A percentile compares a stretch with the other conserved stretches of the same genome.
Conservation (phyloP, 2,329 filamentous ascomycete species). For the Hypoxylon sp. region DNA sequence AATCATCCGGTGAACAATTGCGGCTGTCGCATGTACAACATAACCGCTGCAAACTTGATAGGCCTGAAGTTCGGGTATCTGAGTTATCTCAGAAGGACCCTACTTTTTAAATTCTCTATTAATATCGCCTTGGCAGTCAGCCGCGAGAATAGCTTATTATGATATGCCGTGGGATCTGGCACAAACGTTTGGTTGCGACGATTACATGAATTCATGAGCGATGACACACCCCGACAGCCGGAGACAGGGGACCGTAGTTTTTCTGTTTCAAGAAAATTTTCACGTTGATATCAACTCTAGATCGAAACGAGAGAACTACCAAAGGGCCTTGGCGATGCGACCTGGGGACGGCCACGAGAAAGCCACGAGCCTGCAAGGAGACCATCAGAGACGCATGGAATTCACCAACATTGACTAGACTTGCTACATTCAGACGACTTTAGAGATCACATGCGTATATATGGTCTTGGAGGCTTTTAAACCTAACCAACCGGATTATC, state of each 20-base stretch:
- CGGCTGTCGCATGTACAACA: slow-evolving; percentile 4
- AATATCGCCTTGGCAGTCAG: background rate
- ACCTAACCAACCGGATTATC: background rate
- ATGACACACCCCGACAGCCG: slow-evolving; percentile 1
- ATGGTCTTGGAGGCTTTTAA: background rate
- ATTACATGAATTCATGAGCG: background rate
- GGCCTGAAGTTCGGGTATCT: background rate
- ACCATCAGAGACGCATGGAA: slow-evolving; percentile 1
- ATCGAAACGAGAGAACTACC: slow-evolving; percentile 4
- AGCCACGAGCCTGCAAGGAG: slow-evolving; percentile 5
- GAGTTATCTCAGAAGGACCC: background rate
- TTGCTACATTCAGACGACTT: background rate
- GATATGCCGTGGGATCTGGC: slow-evolving; percentile 2
- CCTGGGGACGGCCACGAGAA: slow-evolving; percentile 5
- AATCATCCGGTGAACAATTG: slow-evolving; percentile 8
- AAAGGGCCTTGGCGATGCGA: slow-evolving; percentile 2
- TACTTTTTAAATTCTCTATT: slow-evolving; percentile 4
- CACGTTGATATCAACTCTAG: background rate
- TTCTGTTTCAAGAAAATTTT: background rate
- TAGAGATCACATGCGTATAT: background rate
- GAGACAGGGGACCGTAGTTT: background rate
- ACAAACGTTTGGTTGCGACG: background rate
- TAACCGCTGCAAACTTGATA: slow-evolving; percentile 4
- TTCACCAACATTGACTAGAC: background rate
- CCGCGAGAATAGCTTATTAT: slow-evolving; percentile 5